These are phyloP conservation scores for Chlorencoelia australis DNA, from an alignment of 2,329 filamentous ascomycete genomes.

Conservation along the genomic window DNA sequence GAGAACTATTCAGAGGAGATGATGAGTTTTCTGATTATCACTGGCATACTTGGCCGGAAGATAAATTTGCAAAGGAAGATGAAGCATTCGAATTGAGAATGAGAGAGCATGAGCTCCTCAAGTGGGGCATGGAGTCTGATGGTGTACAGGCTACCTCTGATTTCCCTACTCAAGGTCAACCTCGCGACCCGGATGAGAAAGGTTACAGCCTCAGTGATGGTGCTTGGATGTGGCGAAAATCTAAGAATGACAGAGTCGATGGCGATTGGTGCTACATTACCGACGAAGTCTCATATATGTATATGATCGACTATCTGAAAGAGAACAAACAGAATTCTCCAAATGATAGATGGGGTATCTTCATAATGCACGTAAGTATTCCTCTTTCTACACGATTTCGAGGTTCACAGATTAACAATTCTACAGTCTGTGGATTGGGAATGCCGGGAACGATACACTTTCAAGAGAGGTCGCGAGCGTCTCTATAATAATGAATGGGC, in stretches of 20 bases:
- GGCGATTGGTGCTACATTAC: not conserved
- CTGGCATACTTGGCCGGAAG: not conserved
- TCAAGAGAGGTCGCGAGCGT: not conserved
- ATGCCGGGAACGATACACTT: not conserved
- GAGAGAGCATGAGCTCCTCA: not conserved
- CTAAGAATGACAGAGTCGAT: not conserved
- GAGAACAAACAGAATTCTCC: not conserved
- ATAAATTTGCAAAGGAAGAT: not conserved
- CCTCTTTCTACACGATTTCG: not conserved
- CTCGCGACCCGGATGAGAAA: not conserved
- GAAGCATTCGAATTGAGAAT: not conserved
- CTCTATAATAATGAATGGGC: not conserved
- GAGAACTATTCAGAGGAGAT: not conserved
- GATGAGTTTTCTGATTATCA: not conserved
- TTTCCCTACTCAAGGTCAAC: not conserved
- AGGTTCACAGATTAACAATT: not conserved
- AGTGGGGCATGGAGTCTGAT: too few relatives aligned
- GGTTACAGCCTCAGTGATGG: conserved; percentile 20
- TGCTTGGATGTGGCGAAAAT: conserved; percentile 19
- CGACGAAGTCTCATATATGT: conserved; percentile 1
- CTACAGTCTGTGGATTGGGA: conserved; percentile 3
- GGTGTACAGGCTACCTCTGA: not conserved
- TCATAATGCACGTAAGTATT: conserved; percentile 4
- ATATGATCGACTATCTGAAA: conserved; percentile 4
- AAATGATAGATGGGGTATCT: not conserved